Percentiles rank a stretch among this genome's conserved stretches.
phyloP scores from a whole-genome alignment of 345 rosid species.

The Linum trigynum region DNA sequence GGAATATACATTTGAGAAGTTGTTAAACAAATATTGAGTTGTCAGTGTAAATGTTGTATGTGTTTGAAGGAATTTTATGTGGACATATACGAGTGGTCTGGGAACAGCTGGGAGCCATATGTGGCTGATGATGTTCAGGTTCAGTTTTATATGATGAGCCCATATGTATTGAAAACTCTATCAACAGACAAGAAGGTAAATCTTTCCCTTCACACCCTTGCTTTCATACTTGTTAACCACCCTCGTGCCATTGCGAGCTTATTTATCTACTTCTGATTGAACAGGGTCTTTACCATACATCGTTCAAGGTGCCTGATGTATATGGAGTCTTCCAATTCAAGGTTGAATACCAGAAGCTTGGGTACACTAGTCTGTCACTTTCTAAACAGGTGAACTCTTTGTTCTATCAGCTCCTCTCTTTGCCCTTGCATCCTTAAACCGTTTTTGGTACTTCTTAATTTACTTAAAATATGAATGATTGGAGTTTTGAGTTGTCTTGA shows the following conservation, averaged over 20 bases:
- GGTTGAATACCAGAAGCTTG: slow-evolving; percentile 60
- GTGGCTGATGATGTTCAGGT: slow-evolving; percentile 57
- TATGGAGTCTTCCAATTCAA: slow-evolving; percentile 74
- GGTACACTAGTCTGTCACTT: slow-evolving; percentile 57
- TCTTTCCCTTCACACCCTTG: background rate
- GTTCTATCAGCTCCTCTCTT: background rate
- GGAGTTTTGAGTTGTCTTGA: too few species aligned
- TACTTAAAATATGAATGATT: background rate
- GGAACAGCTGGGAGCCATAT: slow-evolving; percentile 65
- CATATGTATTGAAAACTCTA: slow-evolving; percentile 53
- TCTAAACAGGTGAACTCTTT: slow-evolving; percentile 47
- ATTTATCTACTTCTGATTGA: slow-evolving; percentile 8
- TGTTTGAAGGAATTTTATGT: slow-evolving; percentile 43
- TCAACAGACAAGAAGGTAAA: slow-evolving; percentile 46
- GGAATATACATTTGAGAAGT: background rate
- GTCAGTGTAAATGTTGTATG: background rate
- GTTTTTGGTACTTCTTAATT: background rate
- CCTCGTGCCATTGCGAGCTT: background rate
- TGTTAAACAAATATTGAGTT: background rate
- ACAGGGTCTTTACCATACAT: slow-evolving; percentile 53
- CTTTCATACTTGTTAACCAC: background rate
- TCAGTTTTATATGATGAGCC: slow-evolving; percentile 77
- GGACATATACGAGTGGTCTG: slow-evolving; percentile 62
- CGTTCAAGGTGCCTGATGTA: slow-evolving; percentile 71
- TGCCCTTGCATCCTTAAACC: background rate